Evolutionary conservation across 345 rosid genomes (phyloP).

Genomic region (Angophora floribunda): DNA sequence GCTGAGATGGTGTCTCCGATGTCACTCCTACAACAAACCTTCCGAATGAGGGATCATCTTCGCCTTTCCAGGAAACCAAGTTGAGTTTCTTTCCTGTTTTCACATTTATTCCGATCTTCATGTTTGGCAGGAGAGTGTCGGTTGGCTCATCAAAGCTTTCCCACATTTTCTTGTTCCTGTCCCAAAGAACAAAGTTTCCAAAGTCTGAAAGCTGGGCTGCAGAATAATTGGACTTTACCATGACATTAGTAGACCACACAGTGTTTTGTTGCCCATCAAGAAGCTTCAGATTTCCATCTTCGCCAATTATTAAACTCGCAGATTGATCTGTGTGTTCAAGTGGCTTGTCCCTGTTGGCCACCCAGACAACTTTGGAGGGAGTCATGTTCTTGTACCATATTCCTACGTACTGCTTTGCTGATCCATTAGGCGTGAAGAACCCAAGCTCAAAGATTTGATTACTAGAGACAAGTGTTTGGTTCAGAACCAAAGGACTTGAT

Average conservation of each 20-base stretch:
- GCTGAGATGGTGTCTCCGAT: constrained; percentile 8
- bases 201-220: constrained; percentile 8
- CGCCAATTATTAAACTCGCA: constrained; percentile 5
- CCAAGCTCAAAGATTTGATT: background rate
- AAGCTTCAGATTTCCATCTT: constrained; percentile 6
- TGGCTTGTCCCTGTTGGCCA: constrained; percentile 29
- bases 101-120: constrained; percentile 18
- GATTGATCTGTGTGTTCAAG: constrained; percentile 1
- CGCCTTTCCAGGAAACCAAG: constrained; percentile 15
- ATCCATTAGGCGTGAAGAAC: background rate
- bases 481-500: background rate
- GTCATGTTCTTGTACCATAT: background rate
- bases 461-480: background rate
- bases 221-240: background rate
- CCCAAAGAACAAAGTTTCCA: constrained; percentile 20
- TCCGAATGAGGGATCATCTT: constrained; percentile 16
- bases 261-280: background rate
- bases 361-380: constrained; percentile 14
- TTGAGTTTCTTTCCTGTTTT: background rate
- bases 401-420: background rate
- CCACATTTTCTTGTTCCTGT: constrained; percentile 1
- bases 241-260: constrained; percentile 12
- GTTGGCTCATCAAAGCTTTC: constrained; percentile 26
- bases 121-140: constrained; percentile 22
- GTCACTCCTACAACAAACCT: background rate